Evolutionary conservation across 208 protist species (phyloP).

Genomic region (Trypanosoma conorhini): DNA sequence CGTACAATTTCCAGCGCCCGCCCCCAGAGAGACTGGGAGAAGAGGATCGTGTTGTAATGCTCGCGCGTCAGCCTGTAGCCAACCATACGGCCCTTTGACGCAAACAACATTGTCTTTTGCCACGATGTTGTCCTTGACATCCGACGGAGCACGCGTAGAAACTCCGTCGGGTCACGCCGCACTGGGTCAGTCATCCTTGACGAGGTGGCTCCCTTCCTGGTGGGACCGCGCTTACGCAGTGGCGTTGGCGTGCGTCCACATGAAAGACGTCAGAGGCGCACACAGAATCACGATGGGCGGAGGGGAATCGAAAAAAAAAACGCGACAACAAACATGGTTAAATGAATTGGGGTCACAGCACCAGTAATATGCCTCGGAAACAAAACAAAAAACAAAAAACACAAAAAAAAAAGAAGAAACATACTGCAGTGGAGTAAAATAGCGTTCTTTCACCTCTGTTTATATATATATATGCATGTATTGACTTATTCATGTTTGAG

Average conservation of each 20-base stretch:
- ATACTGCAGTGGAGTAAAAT: background rate
- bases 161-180: slow-evolving; percentile 89
- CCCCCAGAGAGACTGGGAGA: slow-evolving; percentile 90
- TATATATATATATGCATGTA: background rate
- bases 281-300: slow-evolving; percentile 13
- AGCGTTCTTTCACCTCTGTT: too few species aligned
- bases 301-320: background rate
- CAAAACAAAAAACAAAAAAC: slow-evolving; percentile 13
- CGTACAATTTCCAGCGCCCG: slow-evolving; percentile 87
- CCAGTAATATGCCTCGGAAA: too few species aligned
- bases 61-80: slow-evolving; percentile 84
- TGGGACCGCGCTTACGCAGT: background rate
- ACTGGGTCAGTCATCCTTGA: slow-evolving; percentile 85
- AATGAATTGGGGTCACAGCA: background rate
- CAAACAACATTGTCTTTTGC: slow-evolving; percentile 93
- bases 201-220: background rate
- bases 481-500: too few species aligned
- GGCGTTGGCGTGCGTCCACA: background rate
- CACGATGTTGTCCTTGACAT: slow-evolving; percentile 89
- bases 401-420: background rate
- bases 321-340: background rate
- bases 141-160: slow-evolving; percentile 85
- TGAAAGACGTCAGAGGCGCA: background rate
- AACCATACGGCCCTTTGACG: slow-evolving; percentile 89
- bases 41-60: slow-evolving; percentile 93